These are phyloP conservation scores for Pisolithus tinctorius DNA, from an alignment of 768 basidiomycete genomes.

Conservation along the genomic window DNA sequence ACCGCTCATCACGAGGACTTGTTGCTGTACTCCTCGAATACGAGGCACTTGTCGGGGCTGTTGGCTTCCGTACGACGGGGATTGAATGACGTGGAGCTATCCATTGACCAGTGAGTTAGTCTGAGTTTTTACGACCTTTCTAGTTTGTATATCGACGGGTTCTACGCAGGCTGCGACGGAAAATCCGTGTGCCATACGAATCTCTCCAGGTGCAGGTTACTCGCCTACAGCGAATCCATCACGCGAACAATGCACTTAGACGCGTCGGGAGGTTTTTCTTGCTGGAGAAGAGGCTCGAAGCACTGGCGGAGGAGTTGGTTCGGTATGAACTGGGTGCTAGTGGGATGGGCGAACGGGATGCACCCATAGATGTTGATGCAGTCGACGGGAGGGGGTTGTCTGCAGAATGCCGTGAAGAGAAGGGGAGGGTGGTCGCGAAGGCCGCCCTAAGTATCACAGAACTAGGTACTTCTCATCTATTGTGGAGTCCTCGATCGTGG, in stretches of 20 bases:
- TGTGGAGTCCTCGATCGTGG: background rate
- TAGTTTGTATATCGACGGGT: background rate
- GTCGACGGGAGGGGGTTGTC: background rate
- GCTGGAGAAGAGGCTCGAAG: conserved; percentile 73
- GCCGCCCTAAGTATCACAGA: conserved; percentile 95
- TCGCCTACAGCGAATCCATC: conserved; percentile 71
- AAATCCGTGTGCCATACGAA: conserved; percentile 81
- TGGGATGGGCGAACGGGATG: background rate
- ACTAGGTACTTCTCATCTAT: conserved; percentile 38
- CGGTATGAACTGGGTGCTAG: conserved; percentile 1
- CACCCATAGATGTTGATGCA: background rate
- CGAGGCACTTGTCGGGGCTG: conserved; percentile 64
- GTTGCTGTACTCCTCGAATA: conserved; percentile 73
- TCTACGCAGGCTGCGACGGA: conserved; percentile 60
- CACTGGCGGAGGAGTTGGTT: conserved; percentile 72
- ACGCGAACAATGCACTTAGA: conserved; percentile 79
- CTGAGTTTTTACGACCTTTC: background rate
- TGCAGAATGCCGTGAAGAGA: conserved; percentile 59
- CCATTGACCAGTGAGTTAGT: conserved; percentile 62
- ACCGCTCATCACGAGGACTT: conserved; percentile 77
- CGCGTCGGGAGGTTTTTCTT: conserved; percentile 80
- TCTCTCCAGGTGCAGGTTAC: conserved; percentile 64
- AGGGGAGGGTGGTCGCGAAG: conserved; percentile 84
- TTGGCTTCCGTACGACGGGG: conserved; percentile 61
- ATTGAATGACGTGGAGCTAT: conserved; percentile 65